phyloP scores from a whole-genome alignment of 345 rosid species.

The Dovyalis caffra region DNA sequence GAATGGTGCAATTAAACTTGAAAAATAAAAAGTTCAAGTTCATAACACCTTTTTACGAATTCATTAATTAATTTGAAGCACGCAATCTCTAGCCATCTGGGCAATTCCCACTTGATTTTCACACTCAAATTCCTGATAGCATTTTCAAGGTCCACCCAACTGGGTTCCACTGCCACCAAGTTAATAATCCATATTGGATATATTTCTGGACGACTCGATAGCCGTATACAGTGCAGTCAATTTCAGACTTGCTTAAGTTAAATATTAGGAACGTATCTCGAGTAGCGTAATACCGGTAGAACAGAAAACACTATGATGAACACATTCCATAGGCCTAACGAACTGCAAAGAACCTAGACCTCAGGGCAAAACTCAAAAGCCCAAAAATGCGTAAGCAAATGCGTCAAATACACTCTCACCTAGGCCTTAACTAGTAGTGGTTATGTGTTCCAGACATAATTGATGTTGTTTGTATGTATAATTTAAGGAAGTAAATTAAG shows the following conservation, averaged over 20 bases:
- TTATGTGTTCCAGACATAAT: neutral
- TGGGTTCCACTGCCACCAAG: no score
- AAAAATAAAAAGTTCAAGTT: neutral
- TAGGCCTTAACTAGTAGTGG: neutral
- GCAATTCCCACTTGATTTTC: neutral
- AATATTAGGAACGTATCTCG: no score
- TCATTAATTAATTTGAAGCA: neutral
- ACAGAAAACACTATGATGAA: neutral
- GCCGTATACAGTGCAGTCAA: no score
- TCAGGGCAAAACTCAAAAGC: no score
- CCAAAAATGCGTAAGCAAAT: neutral
- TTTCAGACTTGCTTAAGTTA: no score
- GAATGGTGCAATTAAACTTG: constrained; percentile 4
- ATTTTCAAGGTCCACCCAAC: no score
- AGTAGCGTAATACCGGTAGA: no score
- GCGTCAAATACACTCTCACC: constrained; percentile 3
- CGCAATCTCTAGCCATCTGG: neutral
- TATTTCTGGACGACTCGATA: no score
- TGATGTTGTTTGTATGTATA: no score
- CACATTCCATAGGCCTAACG: neutral
- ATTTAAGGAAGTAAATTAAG: no score
- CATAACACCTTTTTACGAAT: neutral
- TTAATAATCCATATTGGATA: no score
- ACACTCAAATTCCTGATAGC: no score
- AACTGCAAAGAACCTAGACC: neutral